Evolutionary conservation across 768 basidiomycete genomes (phyloP), one percentile per base, ranked within the genome.

Genomic region (Arthromyces matolae): DNA sequence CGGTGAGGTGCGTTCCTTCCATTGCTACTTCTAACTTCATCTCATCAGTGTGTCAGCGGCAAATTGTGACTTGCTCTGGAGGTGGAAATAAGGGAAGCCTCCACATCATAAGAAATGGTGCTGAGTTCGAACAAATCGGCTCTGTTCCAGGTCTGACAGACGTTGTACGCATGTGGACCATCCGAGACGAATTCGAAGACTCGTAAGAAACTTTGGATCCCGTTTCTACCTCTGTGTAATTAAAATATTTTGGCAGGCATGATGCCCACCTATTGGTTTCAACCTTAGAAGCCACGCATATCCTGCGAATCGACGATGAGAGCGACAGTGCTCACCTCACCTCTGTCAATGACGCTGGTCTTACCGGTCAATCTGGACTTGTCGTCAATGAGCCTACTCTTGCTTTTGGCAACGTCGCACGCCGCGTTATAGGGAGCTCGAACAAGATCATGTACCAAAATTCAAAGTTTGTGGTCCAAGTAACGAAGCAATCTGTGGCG

Each of bases 1-100:
- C 56, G 83, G 83, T 12, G 84, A 89, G 72, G 85, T 86, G 51
- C 25, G 74, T n/a, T n/a, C n/a, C n/a, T n/a, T n/a, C n/a, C 0
- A 35, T 13, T 12, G 5, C 24, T 43, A 29, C 22, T 27, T 24
- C 8, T 45, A 5, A 12, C 4, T 23, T 31, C 8, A 3, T 27
- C 12, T 39, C 28, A 13, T 53, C n/a, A n/a, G n/a, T n/a, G n/a
- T n/a, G n/a, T n/a, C n/a, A 93, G 87, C 73, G 71, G n/a, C 84
- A 88, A 62, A 78, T 94, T 33, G 80, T 95, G 4, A 90, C 91
- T 1, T 90, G 89, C 57, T 93, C 90, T 3, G 93, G 93, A 5
- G 86, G 81, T 2, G 75, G 75, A 40, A 89, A 81, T 52, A 79
- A 81, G 2, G 93, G 93, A 2, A 82, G 84, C 8, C 58, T 96